These are phyloP conservation scores for Diaporthe vexans DNA, from an alignment of 2,329 filamentous ascomycete genomes.

Conservation along the genomic window DNA sequence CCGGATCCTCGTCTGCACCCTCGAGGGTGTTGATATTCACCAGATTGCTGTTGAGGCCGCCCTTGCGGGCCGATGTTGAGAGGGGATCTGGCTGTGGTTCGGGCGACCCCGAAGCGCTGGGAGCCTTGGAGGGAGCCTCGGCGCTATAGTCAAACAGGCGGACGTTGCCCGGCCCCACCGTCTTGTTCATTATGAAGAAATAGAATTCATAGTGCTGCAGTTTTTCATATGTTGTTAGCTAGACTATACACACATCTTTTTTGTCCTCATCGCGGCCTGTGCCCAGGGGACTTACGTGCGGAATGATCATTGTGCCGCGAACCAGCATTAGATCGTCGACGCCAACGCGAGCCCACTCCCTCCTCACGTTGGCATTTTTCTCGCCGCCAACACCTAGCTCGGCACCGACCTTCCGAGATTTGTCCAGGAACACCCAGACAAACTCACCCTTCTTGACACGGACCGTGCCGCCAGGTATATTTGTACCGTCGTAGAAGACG, in stretches of 20 bases:
- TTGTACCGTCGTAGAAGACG: slow-evolving; percentile 96
- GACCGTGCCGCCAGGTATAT: slow-evolving; percentile 86
- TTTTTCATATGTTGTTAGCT: slow-evolving; percentile 45
- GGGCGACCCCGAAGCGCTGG: slow-evolving; percentile 14
- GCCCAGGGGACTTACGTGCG: slow-evolving; percentile 77
- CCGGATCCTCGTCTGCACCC: slow-evolving; percentile 82
- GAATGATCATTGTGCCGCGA: slow-evolving; percentile 89
- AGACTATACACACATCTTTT: slow-evolving; percentile 33
- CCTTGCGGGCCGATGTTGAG: slow-evolving; percentile 52
- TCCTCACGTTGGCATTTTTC: slow-evolving; percentile 74
- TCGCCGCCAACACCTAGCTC: slow-evolving; percentile 80
- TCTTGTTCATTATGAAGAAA: slow-evolving; percentile 94
- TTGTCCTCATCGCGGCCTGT: slow-evolving; percentile 9
- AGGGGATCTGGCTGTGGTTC: slow-evolving; percentile 51
- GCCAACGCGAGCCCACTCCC: slow-evolving; percentile 92
- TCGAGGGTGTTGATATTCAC: slow-evolving; percentile 73
- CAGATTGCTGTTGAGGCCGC: slow-evolving; percentile 53
- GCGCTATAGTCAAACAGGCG: slow-evolving; percentile 82
- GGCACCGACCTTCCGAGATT: slow-evolving; percentile 90
- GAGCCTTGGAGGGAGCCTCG: slow-evolving; percentile 56
- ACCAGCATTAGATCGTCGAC: slow-evolving; percentile 98
- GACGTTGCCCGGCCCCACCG: slow-evolving; percentile 77
- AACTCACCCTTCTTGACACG: slow-evolving; percentile 94
- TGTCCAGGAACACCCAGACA: slow-evolving; percentile 93
- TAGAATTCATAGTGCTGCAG: slow-evolving; percentile 95